Evolutionary conservation across 108 stramenopile species (phyloP).

Genomic region (Cyclotella atomus): DNA sequence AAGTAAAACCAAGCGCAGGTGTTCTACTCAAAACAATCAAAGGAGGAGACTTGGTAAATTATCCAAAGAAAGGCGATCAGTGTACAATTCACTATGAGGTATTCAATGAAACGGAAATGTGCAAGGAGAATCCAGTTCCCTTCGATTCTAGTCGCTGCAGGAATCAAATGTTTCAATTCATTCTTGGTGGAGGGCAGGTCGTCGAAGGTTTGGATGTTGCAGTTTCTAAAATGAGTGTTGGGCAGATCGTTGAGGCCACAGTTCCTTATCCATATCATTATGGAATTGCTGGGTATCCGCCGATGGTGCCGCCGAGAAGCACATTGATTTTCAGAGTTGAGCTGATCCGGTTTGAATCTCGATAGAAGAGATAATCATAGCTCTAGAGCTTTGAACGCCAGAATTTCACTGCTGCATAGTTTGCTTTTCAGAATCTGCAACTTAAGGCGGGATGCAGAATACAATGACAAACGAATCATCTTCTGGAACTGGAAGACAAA

Average conservation of each 20-base stretch:
- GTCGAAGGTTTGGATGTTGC: conserved; percentile 76
- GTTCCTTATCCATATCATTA: conserved; percentile 82
- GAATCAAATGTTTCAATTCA: conserved; percentile 72
- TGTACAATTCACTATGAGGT: conserved; percentile 87
- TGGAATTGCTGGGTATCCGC: conserved; percentile 76
- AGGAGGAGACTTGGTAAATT: conserved; percentile 36
- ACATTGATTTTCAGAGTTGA: conserved; percentile 84
- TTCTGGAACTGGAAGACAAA: no score
- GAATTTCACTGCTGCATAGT: no score
- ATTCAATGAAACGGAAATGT: conserved; percentile 52
- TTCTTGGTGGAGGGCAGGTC: conserved; percentile 72
- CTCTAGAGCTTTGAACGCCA: no score
- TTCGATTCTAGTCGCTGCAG: conserved; percentile 80
- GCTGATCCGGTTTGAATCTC: conserved; percentile 58
- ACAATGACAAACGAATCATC: no score
- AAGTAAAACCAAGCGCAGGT: conserved; percentile 32
- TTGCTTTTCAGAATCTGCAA: no score
- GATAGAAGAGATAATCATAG: no score
- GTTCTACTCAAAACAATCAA: conserved; percentile 48
- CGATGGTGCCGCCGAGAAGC: conserved; percentile 75
- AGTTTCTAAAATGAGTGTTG: conserved; percentile 57
- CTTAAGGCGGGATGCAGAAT: no score
- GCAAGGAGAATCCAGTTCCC: conserved; percentile 24
- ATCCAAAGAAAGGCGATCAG: conserved; percentile 59
- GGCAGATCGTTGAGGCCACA: conserved; percentile 61